Evolutionary conservation across 129 eudicot genomes (phyloP), one percentile per base, ranked within the genome.

Genomic region (Helianthus tuberosus): DNA sequence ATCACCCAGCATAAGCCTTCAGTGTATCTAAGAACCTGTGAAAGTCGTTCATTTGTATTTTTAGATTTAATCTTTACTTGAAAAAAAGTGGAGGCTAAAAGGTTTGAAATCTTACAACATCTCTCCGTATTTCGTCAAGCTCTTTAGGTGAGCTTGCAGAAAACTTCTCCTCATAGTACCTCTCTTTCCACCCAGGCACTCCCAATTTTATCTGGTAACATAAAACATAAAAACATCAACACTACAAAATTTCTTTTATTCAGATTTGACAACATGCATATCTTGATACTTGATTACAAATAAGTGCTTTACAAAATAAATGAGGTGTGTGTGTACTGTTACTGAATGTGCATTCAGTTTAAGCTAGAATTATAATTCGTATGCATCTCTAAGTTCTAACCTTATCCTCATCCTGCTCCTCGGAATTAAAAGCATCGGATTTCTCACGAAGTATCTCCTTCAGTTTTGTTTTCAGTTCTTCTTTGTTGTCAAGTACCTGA

Each of bases 1-100:
- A 94, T 94, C 72, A 90, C 98, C 98, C 98, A 94, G 77, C 98
- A 94, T 72, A 94, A 83, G 29, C 98, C 98, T 88, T 94, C 97
- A 3, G 89, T 82, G 68, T 94, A 94, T 67, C 76, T 94, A 68
- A 73, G 71, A 3, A 90, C 98, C 98, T 94, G 82, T 52, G 39
- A 63, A 64, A 58, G 15, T 51, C 48, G 1, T 38, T 51, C 35
- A 15, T 11, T 63, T 16, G 44, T 60, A 16, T 1, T 52, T 52
- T 29, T 17, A 51, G 46, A 54, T 64, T 44, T 54, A 2, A 43
- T 25, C 20, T 72, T 55, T 59, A 13, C 46, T 14, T 72, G 15
- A 60, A 57, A 8, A 14, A 57, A 57, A 48, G 46, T 3, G 23
- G 60, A 49, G 27, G 46, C 59, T 7, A 48, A 82, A 64, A 82